These are phyloP conservation scores for Platanthera zijinensis DNA, from an alignment of 106 monocot genomes.

Conservation along the genomic window DNA sequence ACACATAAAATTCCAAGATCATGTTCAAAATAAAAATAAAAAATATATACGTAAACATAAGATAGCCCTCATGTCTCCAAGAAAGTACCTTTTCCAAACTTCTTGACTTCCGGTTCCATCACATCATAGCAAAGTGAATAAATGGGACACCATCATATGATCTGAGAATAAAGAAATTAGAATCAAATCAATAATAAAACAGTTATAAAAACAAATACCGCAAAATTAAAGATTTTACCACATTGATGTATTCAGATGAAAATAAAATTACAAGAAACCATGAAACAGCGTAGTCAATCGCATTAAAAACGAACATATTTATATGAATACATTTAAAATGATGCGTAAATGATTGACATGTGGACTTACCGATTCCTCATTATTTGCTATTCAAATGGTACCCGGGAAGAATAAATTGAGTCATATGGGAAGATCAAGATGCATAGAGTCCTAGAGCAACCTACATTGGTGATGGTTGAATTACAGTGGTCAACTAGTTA, in stretches of 20 bases:
- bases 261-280: neutral
- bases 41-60: neutral
- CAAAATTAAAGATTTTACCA: neutral
- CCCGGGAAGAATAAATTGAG: no score
- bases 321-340: no score
- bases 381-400: no score
- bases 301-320: neutral
- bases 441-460: no score
- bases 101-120: slow-evolving; percentile 47
- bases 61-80: neutral
- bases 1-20: neutral
- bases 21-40: neutral
- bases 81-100: slow-evolving; percentile 43
- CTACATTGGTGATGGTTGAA: no score
- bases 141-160: slow-evolving; percentile 3
- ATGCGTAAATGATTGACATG: no score
- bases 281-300: neutral
- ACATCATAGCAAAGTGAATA: slow-evolving; percentile 12
- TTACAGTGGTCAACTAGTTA: no score
- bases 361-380: no score
- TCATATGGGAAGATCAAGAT: no score
- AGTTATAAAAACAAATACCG: neutral
- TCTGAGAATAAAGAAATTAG: neutral
- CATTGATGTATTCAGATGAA: neutral
- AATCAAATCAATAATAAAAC: neutral